Percentiles rank a stretch among this genome's conserved stretches.
Conservation (phyloP, 2,329 filamentous ascomycete species). For the Arachnomyces sp. region DNA sequence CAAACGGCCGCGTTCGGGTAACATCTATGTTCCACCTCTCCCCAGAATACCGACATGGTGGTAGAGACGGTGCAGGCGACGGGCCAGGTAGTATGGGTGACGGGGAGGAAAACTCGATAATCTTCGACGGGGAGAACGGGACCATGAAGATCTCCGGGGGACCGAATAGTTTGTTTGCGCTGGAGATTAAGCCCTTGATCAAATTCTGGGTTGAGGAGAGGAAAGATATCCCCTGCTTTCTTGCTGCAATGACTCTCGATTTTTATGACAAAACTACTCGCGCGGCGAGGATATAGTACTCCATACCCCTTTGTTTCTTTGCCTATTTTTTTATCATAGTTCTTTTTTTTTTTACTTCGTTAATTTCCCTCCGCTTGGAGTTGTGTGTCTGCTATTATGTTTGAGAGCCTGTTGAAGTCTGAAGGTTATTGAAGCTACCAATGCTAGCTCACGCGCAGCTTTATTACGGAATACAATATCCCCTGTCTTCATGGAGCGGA, state of each 20-base stretch:
- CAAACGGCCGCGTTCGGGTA: slow-evolving; percentile 92
- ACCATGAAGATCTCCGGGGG: slow-evolving; percentile 98
- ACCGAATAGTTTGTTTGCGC: slow-evolving; percentile 74
- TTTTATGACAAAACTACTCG: slow-evolving; percentile 64
- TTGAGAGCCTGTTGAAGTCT: no score
- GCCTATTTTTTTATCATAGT: slow-evolving; percentile 8
- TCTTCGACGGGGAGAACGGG: slow-evolving; percentile 87
- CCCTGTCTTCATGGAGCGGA: no score
- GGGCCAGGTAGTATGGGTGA: slow-evolving; percentile 37
- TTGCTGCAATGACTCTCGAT: slow-evolving; percentile 84
- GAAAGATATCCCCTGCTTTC: slow-evolving; percentile 86
- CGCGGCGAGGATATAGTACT: slow-evolving; percentile 27
- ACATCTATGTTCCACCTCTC: slow-evolving; percentile 76
- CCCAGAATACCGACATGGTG: slow-evolving; percentile 35
- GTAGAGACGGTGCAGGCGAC: slow-evolving; percentile 53
- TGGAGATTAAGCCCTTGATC: slow-evolving; percentile 75
- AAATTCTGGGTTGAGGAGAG: slow-evolving; percentile 93
- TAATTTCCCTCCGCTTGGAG: background rate
- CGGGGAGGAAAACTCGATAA: slow-evolving; percentile 50
- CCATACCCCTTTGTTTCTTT: slow-evolving; percentile 2
- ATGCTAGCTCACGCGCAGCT: no score
- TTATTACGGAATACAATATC: no score
- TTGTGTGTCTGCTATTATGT: no score
- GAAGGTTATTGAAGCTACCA: no score
- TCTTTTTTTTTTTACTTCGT: slow-evolving; percentile 5